Evolutionary conservation across 1,284 basidiomycete species (phyloP), one percentile per base, ranked within the genome.

Genomic region (Takashimella tepidaria): DNA sequence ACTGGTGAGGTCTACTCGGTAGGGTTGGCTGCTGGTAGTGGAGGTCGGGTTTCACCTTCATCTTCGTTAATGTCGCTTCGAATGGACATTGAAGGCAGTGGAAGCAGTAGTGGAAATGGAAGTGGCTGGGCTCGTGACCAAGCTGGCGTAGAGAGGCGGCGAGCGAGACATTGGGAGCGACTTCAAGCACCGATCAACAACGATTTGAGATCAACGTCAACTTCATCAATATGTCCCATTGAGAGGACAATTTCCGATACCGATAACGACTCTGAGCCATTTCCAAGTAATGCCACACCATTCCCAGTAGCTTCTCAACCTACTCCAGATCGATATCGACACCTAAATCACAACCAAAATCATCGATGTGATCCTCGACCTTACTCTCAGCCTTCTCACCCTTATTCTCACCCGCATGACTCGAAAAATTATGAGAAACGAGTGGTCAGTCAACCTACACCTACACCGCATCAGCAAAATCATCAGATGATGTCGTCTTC

Each of bases 71-170:
- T 43, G 2, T 47, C 52, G 6, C 42, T 49, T 8, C 52, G 52
- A 37, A 8, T 37, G 31, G 31, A 37, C 16, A 37, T 16, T 16
- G 31, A 37, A 8, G 31, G 31, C 8, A 16, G 31, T 37, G 16
- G 31, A 8, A 37, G 31, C 16, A 37, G 31, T 16, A 37, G 31
- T 16, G 51, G 47, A 22, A 25, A 41, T 21, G 23, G 41, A 21
- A 41, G 26, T 8, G 40, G 31, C 10, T 37, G 31, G 31, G 31
- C 10, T 16, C 16, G 8, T 16, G 16, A 37, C 3, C 41, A 31
- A 4, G 47, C 37, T 6, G 57, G 51, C 2, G 41, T 57, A n/a
- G 59, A 60, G 40, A 50, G 54, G 21, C 53, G 59, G 1, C 53
- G 59, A 11, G 43, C 54, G 8, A 54, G 59, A 5, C 48, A 50